Evolutionary conservation across 1,284 basidiomycete genomes (phyloP).

Genomic region (Marasmius sp.): DNA sequence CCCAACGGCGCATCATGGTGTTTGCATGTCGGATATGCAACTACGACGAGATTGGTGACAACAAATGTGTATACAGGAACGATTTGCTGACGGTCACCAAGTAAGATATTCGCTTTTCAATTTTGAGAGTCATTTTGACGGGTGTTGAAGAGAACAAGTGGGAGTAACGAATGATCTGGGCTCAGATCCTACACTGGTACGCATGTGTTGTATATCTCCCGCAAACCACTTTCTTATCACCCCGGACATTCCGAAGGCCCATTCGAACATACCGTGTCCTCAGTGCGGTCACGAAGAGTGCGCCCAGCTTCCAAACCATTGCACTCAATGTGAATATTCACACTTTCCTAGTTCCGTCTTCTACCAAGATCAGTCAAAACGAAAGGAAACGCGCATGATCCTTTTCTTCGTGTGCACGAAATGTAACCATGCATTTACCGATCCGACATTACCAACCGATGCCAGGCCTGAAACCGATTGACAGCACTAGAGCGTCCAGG

Average conservation of each 20-base stretch:
- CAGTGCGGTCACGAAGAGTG: slow-evolving; percentile 74
- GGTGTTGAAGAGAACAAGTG: slow-evolving; percentile 75
- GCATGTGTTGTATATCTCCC: slow-evolving; percentile 20
- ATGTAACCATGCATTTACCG: slow-evolving; percentile 78
- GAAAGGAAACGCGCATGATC: slow-evolving; percentile 90
- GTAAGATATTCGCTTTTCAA: slow-evolving; percentile 49
- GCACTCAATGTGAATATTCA: slow-evolving; percentile 1
- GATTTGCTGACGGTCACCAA: slow-evolving; percentile 93
- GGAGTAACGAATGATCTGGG: slow-evolving; percentile 91
- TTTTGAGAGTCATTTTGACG: neutral
- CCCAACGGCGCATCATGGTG: slow-evolving; percentile 82
- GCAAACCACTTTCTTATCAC: neutral
- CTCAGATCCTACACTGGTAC: slow-evolving; percentile 86
- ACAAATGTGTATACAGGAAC: slow-evolving; percentile 91
- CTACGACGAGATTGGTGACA: slow-evolving; percentile 84
- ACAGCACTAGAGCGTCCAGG: neutral
- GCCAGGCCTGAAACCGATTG: slow-evolving; percentile 8
- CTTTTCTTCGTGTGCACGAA: slow-evolving; percentile 91
- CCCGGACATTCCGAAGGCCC: slow-evolving; percentile 46
- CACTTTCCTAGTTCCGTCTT: slow-evolving; percentile 69
- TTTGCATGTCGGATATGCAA: slow-evolving; percentile 93
- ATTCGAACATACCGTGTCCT: slow-evolving; percentile 72
- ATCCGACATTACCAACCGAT: slow-evolving; percentile 54
- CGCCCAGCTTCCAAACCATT: slow-evolving; percentile 25
- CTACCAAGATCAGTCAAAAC: slow-evolving; percentile 94